A percentile compares a stretch with the other conserved stretches of the same genome.
Evolutionary conservation across 2,329 filamentous ascomycete genomes (phyloP).

Genomic region (Trichoderma hamatum): DNA sequence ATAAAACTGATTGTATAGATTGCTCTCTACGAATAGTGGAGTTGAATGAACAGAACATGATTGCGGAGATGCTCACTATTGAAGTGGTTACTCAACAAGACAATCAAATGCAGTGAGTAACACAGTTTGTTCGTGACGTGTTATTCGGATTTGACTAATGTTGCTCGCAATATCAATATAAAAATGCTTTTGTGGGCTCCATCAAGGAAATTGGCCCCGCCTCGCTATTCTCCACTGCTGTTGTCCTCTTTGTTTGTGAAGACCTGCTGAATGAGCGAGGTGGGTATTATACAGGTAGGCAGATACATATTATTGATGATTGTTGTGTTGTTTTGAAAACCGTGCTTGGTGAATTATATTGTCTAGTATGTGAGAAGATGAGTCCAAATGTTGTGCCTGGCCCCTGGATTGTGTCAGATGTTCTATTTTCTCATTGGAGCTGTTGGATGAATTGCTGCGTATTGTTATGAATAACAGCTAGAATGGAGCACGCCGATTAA

Average conservation of each 20-base stretch:
- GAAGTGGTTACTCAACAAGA: not conserved
- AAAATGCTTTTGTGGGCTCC: not conserved
- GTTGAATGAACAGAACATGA: not conserved
- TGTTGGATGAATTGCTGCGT: not conserved
- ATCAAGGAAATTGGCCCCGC: not conserved
- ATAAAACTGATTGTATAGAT: not conserved
- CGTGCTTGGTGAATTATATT: not conserved
- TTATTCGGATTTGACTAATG: not conserved
- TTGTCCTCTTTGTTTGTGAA: not conserved
- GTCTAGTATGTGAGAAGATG: not conserved
- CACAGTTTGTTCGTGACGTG: not conserved
- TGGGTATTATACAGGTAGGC: not conserved
- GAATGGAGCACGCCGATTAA: not conserved
- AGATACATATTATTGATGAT: not conserved
- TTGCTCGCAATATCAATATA: not conserved
- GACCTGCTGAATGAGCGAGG: not conserved
- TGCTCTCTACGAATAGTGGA: not conserved
- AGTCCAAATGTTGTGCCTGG: not conserved
- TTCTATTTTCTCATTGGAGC: not conserved
- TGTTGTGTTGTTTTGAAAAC: not conserved
- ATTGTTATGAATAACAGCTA: not conserved
- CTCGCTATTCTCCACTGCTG: slow-evolving; percentile 13
- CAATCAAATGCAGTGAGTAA: not conserved
- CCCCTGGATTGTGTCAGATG: not conserved
- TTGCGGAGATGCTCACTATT: not conserved